Base-by-base conservation (phyloP, 768 basidiomycete species). In the Trametes coccinea region DNA sequence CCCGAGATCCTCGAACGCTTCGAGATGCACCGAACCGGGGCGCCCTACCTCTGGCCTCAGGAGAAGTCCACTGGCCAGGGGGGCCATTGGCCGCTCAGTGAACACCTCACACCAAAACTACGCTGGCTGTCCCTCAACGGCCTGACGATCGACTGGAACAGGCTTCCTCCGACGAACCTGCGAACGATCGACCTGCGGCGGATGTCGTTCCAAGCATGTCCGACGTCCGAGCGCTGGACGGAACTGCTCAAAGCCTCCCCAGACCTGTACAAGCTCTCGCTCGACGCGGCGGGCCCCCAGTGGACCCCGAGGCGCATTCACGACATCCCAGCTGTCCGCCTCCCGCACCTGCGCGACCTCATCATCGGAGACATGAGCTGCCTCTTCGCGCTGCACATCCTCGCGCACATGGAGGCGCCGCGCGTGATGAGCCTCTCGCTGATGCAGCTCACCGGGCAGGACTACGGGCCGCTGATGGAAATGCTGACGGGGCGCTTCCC, bases 151-250 rank as follows among this genome's bases (percentile, higher is more conserved):
- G 79, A 89, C 71, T 90, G 88, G 84, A 66, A 74, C 13, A 71
- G 70, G 16, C 78, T 84, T 7, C 56, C 71, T 53, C 31, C 87
- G 8, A 66, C 70, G 34, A 83, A 88, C 65, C 81, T 92, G n/a
- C 79, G 79, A 27, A 81, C 80, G 9, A 76, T 92, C 56, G 88
- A 90, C 65, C 73, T 92, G 54, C 82, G 88, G 41, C 81, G 84
- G 30, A 78, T 90, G 56, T 78, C 86, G 16, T 72, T 84, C 17
- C 73, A 83, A 4, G 73, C 79, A 14, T 79, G 78, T 30, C 88
- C 87, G 4, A 75, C 75, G 39, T 71, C 84, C 14, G 41, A 61
- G 8, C 78, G 78, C 27, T 88, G 89, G 71, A 80, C 82, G 40
- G 72, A 79, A 53, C 52, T 67, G 46, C 62, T 62, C 41, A 8